Conservation (phyloP, 805 yeast species). For the Pichia sporocuriosa region DNA sequence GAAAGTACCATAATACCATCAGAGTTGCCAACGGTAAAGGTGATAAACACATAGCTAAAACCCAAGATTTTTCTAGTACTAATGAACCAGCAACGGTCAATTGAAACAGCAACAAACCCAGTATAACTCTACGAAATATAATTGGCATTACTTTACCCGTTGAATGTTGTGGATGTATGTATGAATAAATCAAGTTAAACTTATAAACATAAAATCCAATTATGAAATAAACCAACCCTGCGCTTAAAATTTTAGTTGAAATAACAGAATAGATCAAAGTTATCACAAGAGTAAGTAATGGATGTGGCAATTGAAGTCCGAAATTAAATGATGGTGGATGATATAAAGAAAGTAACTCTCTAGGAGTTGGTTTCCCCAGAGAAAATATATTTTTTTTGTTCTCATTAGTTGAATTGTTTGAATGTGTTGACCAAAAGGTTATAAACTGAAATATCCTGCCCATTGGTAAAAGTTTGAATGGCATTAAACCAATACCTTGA, state of each 20-base stretch:
- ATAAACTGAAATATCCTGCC: constrained; percentile 77
- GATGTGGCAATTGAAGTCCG: constrained; percentile 88
- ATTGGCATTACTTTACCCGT: constrained; percentile 96
- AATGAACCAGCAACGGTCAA: constrained; percentile 89
- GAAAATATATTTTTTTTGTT: constrained; percentile 9
- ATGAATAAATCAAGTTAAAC: constrained; percentile 81
- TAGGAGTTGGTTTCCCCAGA: constrained; percentile 51
- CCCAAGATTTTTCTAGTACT: constrained; percentile 68
- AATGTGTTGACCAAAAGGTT: constrained; percentile 39
- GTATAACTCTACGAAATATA: constrained; percentile 70
- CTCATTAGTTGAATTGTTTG: constrained; percentile 30
- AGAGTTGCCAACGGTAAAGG: constrained; percentile 73
- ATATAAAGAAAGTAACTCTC: constrained; percentile 69
- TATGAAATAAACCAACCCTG: constrained; percentile 78
- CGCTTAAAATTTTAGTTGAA: constrained; percentile 78
- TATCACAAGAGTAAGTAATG: constrained; percentile 76
- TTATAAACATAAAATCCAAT: constrained; percentile 86
- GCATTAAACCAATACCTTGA: constrained; percentile 85
- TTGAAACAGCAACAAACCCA: constrained; percentile 81
- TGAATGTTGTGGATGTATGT: constrained; percentile 94
- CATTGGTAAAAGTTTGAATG: constrained; percentile 73
- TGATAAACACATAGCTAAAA: constrained; percentile 59
- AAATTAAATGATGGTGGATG: constrained; percentile 90
- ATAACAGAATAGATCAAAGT: constrained; percentile 83
- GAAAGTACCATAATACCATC: constrained; percentile 69